Base-by-base conservation (phyloP, 768 basidiomycete genomes). In the Tylopilus balloui region DNA sequence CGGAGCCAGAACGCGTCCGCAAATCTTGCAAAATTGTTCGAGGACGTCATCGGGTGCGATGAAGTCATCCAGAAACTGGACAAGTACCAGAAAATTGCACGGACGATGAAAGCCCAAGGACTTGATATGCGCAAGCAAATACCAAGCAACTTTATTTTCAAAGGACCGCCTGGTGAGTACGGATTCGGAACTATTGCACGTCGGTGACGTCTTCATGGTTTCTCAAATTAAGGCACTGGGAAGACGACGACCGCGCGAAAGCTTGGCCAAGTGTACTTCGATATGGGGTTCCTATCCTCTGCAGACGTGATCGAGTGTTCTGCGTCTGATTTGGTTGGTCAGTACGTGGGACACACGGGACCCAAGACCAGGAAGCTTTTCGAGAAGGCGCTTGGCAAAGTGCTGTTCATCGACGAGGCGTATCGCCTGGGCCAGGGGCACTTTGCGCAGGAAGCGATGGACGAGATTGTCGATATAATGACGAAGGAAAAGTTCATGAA, bases 381-480 rank as follows among this genome's bases (percentile, higher is more conserved):
- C 40, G 80, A 84, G 39, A 81, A 78, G 59, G 85, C 82, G 0
- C 71, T 84, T 1, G 85, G 85, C 0, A 74, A 76, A 35, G 83
- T 87, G 3, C 70, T 86, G 1, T 86, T 87, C 67, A 72, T 86
- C 44, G 85, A 86, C 46, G 85, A 87, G 52, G 85, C 85, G 0
- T 87, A 87, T 55, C 71, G 83, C 21, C 70, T 87, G 12, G 62
- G 72, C 8, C 71, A 82, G 40, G 84, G 83, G 0, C 77, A 70
- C 0, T 87, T 84, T 53, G 81, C 83, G 1, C 73, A 83, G 59
- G 86, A 87, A 61, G 86, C 85, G 7, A 75, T 84, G 25, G 86
- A 87, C 60, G 86, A 87, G 54, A 61, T 87, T 23, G 85, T 86
- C 9, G 77, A 76, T 7, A 60, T 81, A 1, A 69, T 87, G 50